A percentile compares a stretch with the other conserved stretches of the same genome.
Conservation (phyloP, 257 asterid species). For the Salvia miltiorrhiza region DNA sequence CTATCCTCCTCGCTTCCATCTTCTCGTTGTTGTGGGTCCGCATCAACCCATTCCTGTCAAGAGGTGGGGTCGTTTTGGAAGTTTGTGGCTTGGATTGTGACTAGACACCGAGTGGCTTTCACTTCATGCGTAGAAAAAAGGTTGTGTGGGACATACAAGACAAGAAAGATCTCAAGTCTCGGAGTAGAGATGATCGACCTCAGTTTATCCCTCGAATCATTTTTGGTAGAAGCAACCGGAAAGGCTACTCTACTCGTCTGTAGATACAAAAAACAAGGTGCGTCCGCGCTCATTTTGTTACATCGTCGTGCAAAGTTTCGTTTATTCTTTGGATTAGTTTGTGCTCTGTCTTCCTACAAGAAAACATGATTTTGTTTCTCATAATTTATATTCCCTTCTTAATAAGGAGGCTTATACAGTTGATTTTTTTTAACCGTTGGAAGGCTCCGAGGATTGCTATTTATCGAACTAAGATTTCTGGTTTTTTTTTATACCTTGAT, state of each 20-base stretch:
- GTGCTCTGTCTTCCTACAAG: slow-evolving; percentile 21
- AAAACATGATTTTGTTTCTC: too few species aligned
- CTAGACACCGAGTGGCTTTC: slow-evolving; percentile 12
- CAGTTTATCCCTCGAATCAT: background rate
- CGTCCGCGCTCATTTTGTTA: slow-evolving; percentile 16
- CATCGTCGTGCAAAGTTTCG: too few species aligned
- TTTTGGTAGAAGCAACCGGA: background rate
- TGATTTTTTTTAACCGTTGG: slow-evolving; percentile 8
- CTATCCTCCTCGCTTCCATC: slow-evolving; percentile 61
- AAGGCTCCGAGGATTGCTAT: background rate
- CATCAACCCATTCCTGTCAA: slow-evolving; percentile 50
- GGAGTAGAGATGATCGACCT: background rate
- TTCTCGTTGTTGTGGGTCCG: slow-evolving; percentile 69
- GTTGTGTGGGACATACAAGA: background rate
- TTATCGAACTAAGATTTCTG: slow-evolving; percentile 4
- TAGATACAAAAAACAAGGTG: slow-evolving; percentile 25
- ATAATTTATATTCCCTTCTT: slow-evolving; percentile 29
- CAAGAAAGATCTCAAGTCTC: too few species aligned
- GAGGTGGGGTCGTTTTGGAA: slow-evolving; percentile 49
- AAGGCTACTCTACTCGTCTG: slow-evolving; percentile 23
- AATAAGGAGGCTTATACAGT: slow-evolving; percentile 21
- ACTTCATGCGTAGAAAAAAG: background rate
- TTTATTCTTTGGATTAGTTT: slow-evolving; percentile 36
- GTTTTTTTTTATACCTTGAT: background rate
- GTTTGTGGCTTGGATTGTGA: slow-evolving; percentile 62